Evolutionary conservation across 2,329 filamentous ascomycete species (phyloP).

Genomic region (Metarhizium rileyi): DNA sequence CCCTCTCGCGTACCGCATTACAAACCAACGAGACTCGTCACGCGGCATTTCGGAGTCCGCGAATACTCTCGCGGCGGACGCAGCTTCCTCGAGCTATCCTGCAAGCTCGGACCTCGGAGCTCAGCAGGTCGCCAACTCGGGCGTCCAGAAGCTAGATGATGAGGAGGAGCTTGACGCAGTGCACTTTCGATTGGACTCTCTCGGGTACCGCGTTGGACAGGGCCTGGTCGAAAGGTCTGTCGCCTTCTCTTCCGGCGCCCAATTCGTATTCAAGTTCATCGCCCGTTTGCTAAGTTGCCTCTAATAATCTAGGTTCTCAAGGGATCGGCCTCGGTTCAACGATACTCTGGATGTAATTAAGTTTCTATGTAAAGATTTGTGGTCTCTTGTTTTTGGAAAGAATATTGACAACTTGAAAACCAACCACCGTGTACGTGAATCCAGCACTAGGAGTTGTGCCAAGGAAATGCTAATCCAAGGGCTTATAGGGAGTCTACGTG

Average conservation of each 20-base stretch:
- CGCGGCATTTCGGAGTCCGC: constrained; percentile 12
- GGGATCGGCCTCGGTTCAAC: constrained; percentile 76
- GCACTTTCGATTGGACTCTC: constrained; percentile 69
- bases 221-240: constrained; percentile 80
- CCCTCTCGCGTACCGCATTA: constrained; percentile 81
- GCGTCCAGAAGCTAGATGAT: constrained; percentile 41
- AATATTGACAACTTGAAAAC: constrained; percentile 99
- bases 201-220: constrained; percentile 88
- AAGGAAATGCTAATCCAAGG: constrained; percentile 4
- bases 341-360: constrained; percentile 95
- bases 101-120: constrained; percentile 15
- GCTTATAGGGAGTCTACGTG: constrained; percentile 74
- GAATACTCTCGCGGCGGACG: constrained; percentile 10
- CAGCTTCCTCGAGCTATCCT: neutral
- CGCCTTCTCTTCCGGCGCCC: neutral
- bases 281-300: neutral
- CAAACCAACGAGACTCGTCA: constrained; percentile 55
- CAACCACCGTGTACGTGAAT: constrained; percentile 65
- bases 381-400: constrained; percentile 89
- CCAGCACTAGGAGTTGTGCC: neutral
- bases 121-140: constrained; percentile 9
- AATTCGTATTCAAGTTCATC: too few relatives aligned
- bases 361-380: constrained; percentile 96
- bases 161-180: constrained; percentile 79
- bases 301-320: constrained; percentile 59